Evolutionary conservation across 73 alveolate genomes (phyloP), one percentile per base, ranked within the genome.

Genomic region (Tetrahymena thermophila): DNA sequence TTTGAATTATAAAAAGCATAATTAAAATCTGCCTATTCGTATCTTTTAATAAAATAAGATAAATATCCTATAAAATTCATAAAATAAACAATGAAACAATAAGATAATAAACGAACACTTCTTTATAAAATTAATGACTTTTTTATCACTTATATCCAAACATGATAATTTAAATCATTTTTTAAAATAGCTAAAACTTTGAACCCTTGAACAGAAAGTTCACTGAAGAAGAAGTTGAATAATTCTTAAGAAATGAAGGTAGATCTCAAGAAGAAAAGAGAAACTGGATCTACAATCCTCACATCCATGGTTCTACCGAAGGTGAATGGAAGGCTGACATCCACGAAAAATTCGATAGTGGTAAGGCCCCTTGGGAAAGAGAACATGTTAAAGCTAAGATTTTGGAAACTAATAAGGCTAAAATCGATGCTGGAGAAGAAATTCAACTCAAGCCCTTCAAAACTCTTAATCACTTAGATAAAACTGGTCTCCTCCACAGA

Each of bases 291-390:
- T 95, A 95, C 50, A 95, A 95, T 95, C 97, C 97, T 35, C 50
- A 89, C 21, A 43, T 95, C 38, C 97, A 95, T 42, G 97, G 97
- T 38, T 35, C 93, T 14, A 94, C 93, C 35, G 97, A 95, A 40
- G 85, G 57, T 31, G 97, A 93, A 31, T 95, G 93, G 58, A 85
- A 94, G 95, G 94, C 85, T 17, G 94, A 95, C 34, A 85, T 95
- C 17, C 50, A 93, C 25, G 94, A 93, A 44, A 85, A 85, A 43
- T 89, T 85, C 85, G 94, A 84, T 3, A 89, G 94, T 85, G 85
- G 94, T 43, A 85, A 85, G 38, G 94, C 97, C 34, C 97, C 97
- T 84, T 95, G 97, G 97, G 97, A 95, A 93, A 85, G 95, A 89
- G 56, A 95, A 19, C 93, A 95, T 43, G 97, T 95, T 50, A 56